phyloP scores from a whole-genome alignment of 2,329 filamentous ascomycete species.

The Trichoderma polysporum region DNA sequence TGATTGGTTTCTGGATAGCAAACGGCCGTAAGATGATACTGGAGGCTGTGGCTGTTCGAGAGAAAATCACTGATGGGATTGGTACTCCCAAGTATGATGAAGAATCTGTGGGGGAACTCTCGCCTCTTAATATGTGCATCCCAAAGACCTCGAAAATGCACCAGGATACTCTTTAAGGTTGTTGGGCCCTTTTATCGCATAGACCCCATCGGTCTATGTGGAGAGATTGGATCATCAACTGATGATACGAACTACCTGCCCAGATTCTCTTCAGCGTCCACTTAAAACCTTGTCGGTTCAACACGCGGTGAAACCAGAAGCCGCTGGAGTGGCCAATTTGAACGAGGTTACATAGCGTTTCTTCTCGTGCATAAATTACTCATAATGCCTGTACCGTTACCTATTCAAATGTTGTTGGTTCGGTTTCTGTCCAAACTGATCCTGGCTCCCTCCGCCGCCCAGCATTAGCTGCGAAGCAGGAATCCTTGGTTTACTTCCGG shows the following conservation, averaged over 20 bases:
- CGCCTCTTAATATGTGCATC: background rate
- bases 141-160: background rate
- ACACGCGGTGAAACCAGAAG: background rate
- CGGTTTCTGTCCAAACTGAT: background rate
- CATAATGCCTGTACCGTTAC: background rate
- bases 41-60: background rate
- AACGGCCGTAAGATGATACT: background rate
- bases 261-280: background rate
- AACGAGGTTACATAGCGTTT: background rate
- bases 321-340: background rate
- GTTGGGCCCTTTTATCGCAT: background rate
- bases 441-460: too few relatives aligned
- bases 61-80: background rate
- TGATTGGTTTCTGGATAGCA: background rate
- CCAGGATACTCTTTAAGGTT: background rate
- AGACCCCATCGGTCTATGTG: background rate
- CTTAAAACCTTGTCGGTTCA: background rate
- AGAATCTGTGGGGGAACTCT: background rate
- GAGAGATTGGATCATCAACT: background rate
- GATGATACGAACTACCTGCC: background rate
- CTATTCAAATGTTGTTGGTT: background rate
- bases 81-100: background rate
- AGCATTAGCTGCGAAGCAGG: background rate
- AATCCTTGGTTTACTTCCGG: background rate
- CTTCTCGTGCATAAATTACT: background rate